Conservation (phyloP, 2,329 filamentous ascomycete species). For the Alternaria ethzedia region DNA sequence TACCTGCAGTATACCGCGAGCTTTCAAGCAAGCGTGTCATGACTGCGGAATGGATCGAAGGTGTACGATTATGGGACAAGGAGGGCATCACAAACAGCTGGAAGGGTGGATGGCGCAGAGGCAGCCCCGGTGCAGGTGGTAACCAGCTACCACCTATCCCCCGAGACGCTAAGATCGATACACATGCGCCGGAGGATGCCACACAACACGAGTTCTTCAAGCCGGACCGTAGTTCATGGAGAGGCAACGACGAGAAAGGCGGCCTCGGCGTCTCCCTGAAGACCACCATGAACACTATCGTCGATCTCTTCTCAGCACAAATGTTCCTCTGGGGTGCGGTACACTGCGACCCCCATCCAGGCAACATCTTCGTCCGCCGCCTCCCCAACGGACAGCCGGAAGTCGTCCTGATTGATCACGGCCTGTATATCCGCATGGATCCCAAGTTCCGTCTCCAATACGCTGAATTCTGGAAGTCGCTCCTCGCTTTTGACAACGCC, state of each 20-base stretch:
- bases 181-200: constrained; percentile 38
- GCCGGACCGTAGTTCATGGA: constrained; percentile 80
- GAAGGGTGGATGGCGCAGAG: constrained; percentile 76
- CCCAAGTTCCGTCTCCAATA: constrained; percentile 86
- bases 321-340: constrained; percentile 98
- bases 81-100: constrained; percentile 77
- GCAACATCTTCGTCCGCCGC: constrained; percentile 94
- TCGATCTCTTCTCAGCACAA: constrained; percentile 94
- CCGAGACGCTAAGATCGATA: constrained; percentile 43
- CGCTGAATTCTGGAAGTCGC: constrained; percentile 87
- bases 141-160: constrained; percentile 60
- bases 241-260: constrained; percentile 72
- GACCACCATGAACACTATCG: constrained; percentile 94
- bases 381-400: constrained; percentile 82
- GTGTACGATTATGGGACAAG: constrained; percentile 91
- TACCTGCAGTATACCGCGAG: constrained; percentile 83
- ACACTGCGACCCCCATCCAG: constrained; percentile 96
- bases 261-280: constrained; percentile 83
- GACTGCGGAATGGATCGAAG: constrained; percentile 98
- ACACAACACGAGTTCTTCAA: constrained; percentile 68
- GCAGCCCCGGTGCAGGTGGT: constrained; percentile 79
- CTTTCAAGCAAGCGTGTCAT: constrained; percentile 83
- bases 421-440: constrained; percentile 91
- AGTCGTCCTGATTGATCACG: constrained; percentile 95
- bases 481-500: constrained; percentile 91